Evolutionary conservation across 2,329 filamentous ascomycete species (phyloP).

Genomic region (Monosporascus sp.): DNA sequence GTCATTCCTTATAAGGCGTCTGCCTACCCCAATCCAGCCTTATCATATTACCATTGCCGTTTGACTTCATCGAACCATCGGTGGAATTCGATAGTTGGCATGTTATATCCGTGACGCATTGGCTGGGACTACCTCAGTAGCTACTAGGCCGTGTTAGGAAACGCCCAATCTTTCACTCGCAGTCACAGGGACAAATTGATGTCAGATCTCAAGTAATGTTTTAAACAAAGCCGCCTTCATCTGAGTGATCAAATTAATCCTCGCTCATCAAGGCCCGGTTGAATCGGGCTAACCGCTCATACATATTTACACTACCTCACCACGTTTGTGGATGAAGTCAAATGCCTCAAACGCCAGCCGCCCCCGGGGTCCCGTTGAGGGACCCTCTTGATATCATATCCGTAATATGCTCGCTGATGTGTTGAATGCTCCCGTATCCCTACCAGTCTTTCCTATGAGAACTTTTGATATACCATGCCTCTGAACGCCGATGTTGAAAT

Average conservation of each 20-base stretch:
- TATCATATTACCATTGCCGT: no score
- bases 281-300: constrained; percentile 22
- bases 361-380: constrained; percentile 29
- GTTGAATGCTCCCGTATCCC: constrained; percentile 29
- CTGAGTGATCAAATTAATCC: background rate
- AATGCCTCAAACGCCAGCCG: constrained; percentile 26
- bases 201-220: no score
- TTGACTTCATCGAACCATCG: no score
- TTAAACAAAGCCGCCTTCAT: background rate
- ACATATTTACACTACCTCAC: constrained; percentile 20
- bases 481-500: constrained; percentile 55
- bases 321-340: constrained; percentile 18
- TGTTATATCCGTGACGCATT: no score
- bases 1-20: no score
- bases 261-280: constrained; percentile 19
- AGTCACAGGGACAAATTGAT: no score
- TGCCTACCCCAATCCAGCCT: no score
- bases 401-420: constrained; percentile 25
- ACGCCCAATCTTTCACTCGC: no score
- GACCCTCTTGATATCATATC: constrained; percentile 27
- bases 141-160: no score
- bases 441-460: constrained; percentile 24
- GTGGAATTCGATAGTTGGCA: no score
- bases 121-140: no score
- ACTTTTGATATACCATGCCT: constrained; percentile 28